Evolutionary conservation across 108 stramenopile genomes (phyloP), one percentile per base, ranked within the genome.

Genomic region (Skeletonema marinoi): DNA sequence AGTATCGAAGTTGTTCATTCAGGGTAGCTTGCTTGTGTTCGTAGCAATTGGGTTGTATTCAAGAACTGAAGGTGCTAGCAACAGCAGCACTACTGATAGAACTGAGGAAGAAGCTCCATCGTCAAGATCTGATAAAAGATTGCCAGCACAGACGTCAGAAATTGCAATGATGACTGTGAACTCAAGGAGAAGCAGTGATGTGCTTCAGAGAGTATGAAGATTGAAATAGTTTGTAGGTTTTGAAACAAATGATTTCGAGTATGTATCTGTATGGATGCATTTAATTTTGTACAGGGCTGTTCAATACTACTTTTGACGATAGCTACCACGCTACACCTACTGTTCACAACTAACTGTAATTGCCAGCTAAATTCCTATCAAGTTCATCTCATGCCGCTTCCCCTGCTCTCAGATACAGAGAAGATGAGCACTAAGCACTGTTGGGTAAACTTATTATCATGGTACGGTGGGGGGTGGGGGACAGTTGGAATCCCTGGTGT

Each of bases 1-100:
- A 32, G 74, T 80, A 65, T 80, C 79, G 44, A 54, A 68, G 36
- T 35, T 80, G 14, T 80, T 80, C 36, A 59, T 74, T 32, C 41
- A 68, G 9, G 79, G 79, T 14, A 69, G 79, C 70, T 19, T 73
- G 31, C 54, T 80, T 10, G 73, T 74, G 12, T 80, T 80, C 64
- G 11, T 74, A 8, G 72, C 79, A 31, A 74, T 80, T 46, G 65
- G 66, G 9, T 51, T 80, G 68, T 80, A 80, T 59, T 69, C 73
- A 4, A 68, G 60, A 59, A 70, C 48, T 63, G 73, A 80, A n/a
- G 64, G 56, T 33, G 32, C 60, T 13, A 68, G 13, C 31, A n/a
- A 4, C 46, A 12, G 4, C 19, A 32, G n/a, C 17, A 32, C 25
- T 14, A n/a, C 32, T 32, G 41, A 50, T 12, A 29, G 25, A 29